phyloP scores from a whole-genome alignment of 495 filamentous ascomycete genomes.

The Tuber brumale region DNA sequence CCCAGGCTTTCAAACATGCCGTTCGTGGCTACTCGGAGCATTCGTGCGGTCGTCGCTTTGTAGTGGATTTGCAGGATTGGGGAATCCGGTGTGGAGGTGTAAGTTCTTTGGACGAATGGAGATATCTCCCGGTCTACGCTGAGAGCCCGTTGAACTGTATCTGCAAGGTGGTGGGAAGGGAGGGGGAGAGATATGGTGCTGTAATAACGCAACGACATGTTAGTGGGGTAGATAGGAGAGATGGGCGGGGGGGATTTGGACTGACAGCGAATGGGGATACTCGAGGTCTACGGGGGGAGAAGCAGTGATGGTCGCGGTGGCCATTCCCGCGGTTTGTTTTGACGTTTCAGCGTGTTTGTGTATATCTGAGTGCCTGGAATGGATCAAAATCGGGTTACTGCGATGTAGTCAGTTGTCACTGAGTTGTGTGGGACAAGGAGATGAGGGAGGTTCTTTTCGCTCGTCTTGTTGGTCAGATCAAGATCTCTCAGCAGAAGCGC shows the following conservation, averaged over 20 bases:
- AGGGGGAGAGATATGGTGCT: slow-evolving; percentile 79
- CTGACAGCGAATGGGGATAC: slow-evolving; percentile 70
- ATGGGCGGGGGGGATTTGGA: slow-evolving; percentile 3
- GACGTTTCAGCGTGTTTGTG: neutral
- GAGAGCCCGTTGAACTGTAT: slow-evolving; percentile 65
- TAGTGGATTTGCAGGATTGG: slow-evolving; percentile 69
- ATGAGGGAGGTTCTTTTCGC: slow-evolving; percentile 5
- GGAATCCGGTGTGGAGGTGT: slow-evolving; percentile 42
- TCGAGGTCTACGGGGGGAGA: slow-evolving; percentile 44
- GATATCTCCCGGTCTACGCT: slow-evolving; percentile 87
- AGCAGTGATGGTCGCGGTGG: slow-evolving; percentile 5
- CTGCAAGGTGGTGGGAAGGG: slow-evolving; percentile 71
- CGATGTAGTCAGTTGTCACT: slow-evolving; percentile 14
- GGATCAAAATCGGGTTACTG: slow-evolving; percentile 7
- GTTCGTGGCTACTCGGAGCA: slow-evolving; percentile 95
- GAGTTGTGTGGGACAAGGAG: slow-evolving; percentile 18
- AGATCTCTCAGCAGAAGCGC: neutral
- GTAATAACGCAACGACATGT: slow-evolving; percentile 9
- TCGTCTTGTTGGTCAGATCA: slow-evolving; percentile 14
- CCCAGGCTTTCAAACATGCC: slow-evolving; percentile 91
- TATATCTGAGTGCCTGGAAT: neutral
- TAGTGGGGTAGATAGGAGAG: slow-evolving; percentile 15
- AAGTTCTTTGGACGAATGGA: slow-evolving; percentile 60
- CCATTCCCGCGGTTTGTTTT: neutral
- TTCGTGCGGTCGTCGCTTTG: slow-evolving; percentile 83